Evolutionary conservation across 2,329 filamentous ascomycete species (phyloP).

Genomic region (Fusarium robinianum): DNA sequence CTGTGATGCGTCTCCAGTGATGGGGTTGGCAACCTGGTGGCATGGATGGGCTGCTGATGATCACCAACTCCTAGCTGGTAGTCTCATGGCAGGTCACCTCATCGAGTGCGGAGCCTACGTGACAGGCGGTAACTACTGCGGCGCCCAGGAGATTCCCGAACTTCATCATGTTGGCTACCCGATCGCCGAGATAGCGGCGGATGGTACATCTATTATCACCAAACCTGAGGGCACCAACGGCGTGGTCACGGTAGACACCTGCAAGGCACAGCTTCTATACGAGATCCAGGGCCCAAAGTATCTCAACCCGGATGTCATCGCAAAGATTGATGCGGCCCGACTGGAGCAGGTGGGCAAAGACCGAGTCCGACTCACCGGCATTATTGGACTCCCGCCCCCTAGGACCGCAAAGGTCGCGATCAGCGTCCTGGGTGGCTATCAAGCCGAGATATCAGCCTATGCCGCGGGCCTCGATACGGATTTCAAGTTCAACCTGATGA

Average conservation of each 20-base stretch:
- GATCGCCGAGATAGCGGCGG: constrained; percentile 52
- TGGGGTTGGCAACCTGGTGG: constrained; percentile 58
- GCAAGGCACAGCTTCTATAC: constrained; percentile 46
- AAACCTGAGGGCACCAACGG: constrained; percentile 53
- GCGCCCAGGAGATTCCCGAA: constrained; percentile 37
- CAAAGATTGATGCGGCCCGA: constrained; percentile 40
- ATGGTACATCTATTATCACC: constrained; percentile 53
- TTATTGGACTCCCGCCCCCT: constrained; percentile 45
- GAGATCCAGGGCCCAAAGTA: constrained; percentile 49
- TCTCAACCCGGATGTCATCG: constrained; percentile 48
- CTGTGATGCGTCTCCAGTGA: constrained; percentile 53
- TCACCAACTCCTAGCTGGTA: constrained; percentile 52
- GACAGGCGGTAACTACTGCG: constrained; percentile 57
- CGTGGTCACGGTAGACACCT: constrained; percentile 39
- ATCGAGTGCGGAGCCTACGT: constrained; percentile 57
- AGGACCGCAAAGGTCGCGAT: constrained; percentile 47
- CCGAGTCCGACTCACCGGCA: constrained; percentile 42
- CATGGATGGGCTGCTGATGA: constrained; percentile 51
- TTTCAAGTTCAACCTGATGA: constrained; percentile 37
- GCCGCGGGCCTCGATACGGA: constrained; percentile 31
- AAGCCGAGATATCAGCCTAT: constrained; percentile 41
- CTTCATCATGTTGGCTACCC: constrained; percentile 46
- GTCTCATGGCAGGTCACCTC: constrained; percentile 53
- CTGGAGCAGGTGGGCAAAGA: constrained; percentile 41
- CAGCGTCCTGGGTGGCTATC: constrained; percentile 44